Base-by-base conservation (phyloP, 2,329 filamentous ascomycete species). In the Cladosporium oxysporum region DNA sequence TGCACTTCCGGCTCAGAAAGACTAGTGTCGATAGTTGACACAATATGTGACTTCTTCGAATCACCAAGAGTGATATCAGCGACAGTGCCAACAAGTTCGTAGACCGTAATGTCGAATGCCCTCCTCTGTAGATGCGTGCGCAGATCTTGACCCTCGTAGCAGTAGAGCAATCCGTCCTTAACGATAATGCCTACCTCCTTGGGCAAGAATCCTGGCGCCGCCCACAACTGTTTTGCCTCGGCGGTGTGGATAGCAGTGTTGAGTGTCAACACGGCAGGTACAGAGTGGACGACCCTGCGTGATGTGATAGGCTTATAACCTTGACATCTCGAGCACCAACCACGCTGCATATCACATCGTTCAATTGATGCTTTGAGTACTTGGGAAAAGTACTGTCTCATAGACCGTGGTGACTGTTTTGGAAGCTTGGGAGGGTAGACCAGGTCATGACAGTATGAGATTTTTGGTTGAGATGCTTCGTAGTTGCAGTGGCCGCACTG, bases 181-280 rank as follows among this genome's bases (percentile, higher is more conserved):
- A 97, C 87, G 66, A 96, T 91, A 73, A 99, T 87, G 44, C 95
- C 95, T 72, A 99, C 93, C 76, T 98, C 93, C 74, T 95, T 91
- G 0, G 95, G 95, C 14, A 99, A 83, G 90, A 94, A 99, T 18
- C 91, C 92, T 0, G 92, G 92, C 14, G 89, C 92, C 1, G 91
- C 88, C 96, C 96, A 99, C 18, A 97, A 83, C 66, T 90, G 85
- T 71, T 90, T 89, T 41, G 92, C 87, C 69, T 94, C 91, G 2
- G 88, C 85, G 55, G 82, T 89, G 49, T 91, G 89, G 12, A 91
- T 87, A 0, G 92, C 91, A 2, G 88, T 82, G 75, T 97, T 97
- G 29, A 99, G 84, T 81, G 96, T 90, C 68, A 99, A 78, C n/a
- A 97, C 91, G 35, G 88, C 85, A 0, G 95, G 94, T 67, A 97